Evolutionary conservation across 768 basidiomycete genomes (phyloP), one percentile per base, ranked within the genome.

Genomic region (Pulveroboletus sp.): DNA sequence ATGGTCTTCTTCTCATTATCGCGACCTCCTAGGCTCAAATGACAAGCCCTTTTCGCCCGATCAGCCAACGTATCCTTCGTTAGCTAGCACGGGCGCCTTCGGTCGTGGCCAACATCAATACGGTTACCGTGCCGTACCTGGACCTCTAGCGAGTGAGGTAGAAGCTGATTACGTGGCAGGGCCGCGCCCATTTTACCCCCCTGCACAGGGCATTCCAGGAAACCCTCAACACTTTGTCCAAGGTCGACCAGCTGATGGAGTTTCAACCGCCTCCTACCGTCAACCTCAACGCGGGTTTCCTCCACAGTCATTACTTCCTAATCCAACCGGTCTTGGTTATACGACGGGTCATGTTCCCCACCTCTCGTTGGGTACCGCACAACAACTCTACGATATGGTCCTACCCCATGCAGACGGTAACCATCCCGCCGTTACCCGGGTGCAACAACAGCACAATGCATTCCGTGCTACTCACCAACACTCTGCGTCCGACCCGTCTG

Each of bases 341-440:
- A 65, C 74, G 21, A 68, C 68, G n/a, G 68, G 56, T 35, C 82
- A 85, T 59, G 76, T 80, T n/a, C 72, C 82, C 14, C 84, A 86
- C 53, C 75, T 88, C 47, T 83, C 86, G 11, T 70, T 89, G 45
- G 85, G 83, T 50, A 86, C 79, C 60, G 77, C 86, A 24, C 87
- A 89, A 57, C 87, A 88, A 59, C 59, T 89, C 45, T 90, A 89
- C 58, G 87, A 89, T 60, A 86, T 88, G 84, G 86, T 90, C 78
- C 68, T 75, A 29, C 72, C 77, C 47, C 57, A 67, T 27, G 34
- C 49, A 14, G 81, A 85, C 53, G 74, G 73, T 52, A 81, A 76
- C 43, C 76, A 81, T 61, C 78, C 84, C 31, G 79, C 85, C 27
- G 82, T 87, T 49, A 75, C 80, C 43, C 87, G 87, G 55, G 81